These are phyloP conservation scores for Trametes sp. DNA, from an alignment of 1,284 basidiomycete species.

Conservation along the genomic window DNA sequence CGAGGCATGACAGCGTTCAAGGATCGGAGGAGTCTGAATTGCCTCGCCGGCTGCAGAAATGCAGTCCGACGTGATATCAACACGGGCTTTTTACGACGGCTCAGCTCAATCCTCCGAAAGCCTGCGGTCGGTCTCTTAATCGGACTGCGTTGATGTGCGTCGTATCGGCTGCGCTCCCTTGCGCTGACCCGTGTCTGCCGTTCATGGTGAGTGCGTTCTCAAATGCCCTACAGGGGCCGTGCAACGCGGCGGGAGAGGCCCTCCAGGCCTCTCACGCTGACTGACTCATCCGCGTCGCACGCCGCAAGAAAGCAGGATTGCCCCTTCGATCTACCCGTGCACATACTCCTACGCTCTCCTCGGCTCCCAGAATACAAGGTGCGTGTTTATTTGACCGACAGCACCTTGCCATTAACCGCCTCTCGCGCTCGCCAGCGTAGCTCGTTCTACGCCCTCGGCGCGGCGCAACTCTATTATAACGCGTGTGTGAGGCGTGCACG, in stretches of 20 bases:
- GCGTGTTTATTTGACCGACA: conserved; percentile 1
- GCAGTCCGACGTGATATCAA: background rate
- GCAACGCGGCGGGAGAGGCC: background rate
- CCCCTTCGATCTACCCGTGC: conserved; percentile 1
- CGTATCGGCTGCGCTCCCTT: background rate
- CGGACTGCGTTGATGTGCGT: background rate
- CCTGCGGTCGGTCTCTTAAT: background rate
- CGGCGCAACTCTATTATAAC: conserved; percentile 1
- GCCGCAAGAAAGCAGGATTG: conserved; percentile 2
- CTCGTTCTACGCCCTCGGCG: background rate
- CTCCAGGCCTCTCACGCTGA: conserved; percentile 6
- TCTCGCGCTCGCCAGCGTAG: background rate
- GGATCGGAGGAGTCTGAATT: background rate
- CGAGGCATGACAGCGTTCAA: conserved; percentile 23
- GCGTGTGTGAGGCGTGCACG: conserved; percentile 14
- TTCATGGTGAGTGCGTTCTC: conserved; percentile 21
- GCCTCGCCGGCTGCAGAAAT: conserved; percentile 2
- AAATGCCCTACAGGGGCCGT: conserved; percentile 9
- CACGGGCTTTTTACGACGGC: conserved; percentile 2
- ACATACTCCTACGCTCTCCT: background rate
- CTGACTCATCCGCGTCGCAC: conserved; percentile 11
- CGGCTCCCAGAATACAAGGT: conserved; percentile 11
- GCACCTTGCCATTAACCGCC: conserved; percentile 6
- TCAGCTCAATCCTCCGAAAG: background rate
- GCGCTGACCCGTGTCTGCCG: conserved; percentile 7